Evolutionary conservation across 2,329 filamentous ascomycete species (phyloP), one percentile per base, ranked within the genome.

Genomic region (Ploettnerulaceae sp.): DNA sequence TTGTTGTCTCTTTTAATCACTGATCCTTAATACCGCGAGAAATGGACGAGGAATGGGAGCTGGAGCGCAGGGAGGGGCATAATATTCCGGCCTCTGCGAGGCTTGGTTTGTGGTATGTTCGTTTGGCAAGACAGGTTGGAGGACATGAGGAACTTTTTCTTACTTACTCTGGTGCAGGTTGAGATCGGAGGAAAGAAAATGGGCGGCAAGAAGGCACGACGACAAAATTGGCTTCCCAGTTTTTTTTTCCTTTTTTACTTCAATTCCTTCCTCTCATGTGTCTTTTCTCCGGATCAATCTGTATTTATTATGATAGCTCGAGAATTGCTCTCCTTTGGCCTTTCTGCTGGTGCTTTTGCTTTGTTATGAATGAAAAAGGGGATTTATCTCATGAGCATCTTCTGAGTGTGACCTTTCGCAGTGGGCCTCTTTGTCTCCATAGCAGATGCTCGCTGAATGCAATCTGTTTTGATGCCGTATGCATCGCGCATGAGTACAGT

Each of bases 1-100:
- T 61, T 60, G 31, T 44, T 44, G 54, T 62, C 56, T 61, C 59
- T 62, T n/a, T 61, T 61, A 62, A 62, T 62, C 58, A 61, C 43
- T 51, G 57, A 59, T 58, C 57, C 55, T 58, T 60, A 61, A 59
- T 60, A 59, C 41, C 54, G 52, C 57, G 54, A 51, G 48, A 52
- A 51, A 43, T 39, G 40, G 51, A 55, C 40, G 49, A 50, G 44
- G 22, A 51, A 37, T 40, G 45, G 52, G 42, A 15, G 24, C 7
- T 31, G 53, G 50, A 56, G 53, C 50, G 51, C 47, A 42, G 49
- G 51, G 55, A 54, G 46, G 53, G 31, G 51, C 48, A 54, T 56
- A 51, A 55, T 51, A 53, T 53, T 55, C 48, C 47, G 47, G 58
- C 59, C 60, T 61, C 59, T 58, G 59, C 48, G 57, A 61, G 55